These are phyloP conservation scores for Hypoxylon fragiforme DNA, from an alignment of 495 filamentous ascomycete genomes.

Conservation along the genomic window DNA sequence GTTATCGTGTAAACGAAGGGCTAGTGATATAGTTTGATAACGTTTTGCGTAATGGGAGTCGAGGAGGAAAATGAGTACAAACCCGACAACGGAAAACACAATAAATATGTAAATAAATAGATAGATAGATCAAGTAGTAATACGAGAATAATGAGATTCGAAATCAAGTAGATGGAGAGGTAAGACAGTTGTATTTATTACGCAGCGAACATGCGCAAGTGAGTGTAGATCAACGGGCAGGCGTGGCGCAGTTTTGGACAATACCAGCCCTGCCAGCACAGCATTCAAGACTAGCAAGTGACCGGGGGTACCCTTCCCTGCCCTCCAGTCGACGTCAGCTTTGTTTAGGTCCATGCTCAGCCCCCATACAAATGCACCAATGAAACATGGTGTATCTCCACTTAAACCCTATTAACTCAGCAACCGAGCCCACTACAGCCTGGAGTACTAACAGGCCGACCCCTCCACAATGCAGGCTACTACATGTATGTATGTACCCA, in stretches of 20 bases:
- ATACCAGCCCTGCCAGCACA: conserved; percentile 28
- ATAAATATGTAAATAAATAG: conserved; percentile 18
- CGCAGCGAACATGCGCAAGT: conserved; percentile 14
- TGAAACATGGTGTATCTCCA: conserved; percentile 17
- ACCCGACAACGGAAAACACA: conserved; percentile 8
- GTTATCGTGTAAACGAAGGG: conserved; percentile 14
- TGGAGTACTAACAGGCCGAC: not conserved
- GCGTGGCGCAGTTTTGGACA: conserved; percentile 32
- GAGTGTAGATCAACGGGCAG: conserved; percentile 16
- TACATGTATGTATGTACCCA: too few relatives aligned
- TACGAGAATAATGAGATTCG: conserved; percentile 6
- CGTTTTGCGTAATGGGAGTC: too few relatives aligned
- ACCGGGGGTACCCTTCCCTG: not conserved
- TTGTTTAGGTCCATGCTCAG: conserved; percentile 22
- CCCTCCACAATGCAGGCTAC: too few relatives aligned
- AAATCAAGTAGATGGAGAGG: conserved; percentile 10
- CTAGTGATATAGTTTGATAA: too few relatives aligned
- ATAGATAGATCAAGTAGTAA: conserved; percentile 24
- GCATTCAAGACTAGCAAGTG: conserved; percentile 5
- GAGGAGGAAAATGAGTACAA: conserved; percentile 2
- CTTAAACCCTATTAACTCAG: conserved; percentile 9
- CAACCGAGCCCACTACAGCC: conserved; percentile 13
- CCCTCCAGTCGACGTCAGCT: conserved; percentile 26
- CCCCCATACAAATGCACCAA: conserved; percentile 18
- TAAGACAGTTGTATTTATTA: conserved; percentile 35